A percentile compares a stretch with the other conserved stretches of the same genome.
phyloP scores from a whole-genome alignment of 495 filamentous ascomycete genomes.

The Hypoxylon perforatum region DNA sequence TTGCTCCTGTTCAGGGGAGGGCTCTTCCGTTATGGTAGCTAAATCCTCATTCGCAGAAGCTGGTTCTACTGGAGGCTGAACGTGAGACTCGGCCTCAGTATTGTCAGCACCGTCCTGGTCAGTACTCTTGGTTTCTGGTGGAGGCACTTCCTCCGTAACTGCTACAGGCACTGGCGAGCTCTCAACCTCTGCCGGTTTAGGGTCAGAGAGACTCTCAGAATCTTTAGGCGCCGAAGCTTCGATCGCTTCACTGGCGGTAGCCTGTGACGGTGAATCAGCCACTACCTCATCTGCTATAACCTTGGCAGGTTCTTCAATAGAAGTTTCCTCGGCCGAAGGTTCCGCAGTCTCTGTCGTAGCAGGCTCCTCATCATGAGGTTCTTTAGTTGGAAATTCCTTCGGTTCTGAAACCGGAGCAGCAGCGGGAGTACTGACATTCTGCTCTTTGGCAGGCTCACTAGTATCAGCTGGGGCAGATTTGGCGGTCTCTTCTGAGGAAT shows the following conservation, averaged over 20 bases:
- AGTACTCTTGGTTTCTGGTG: background rate
- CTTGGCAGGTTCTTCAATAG: conserved; percentile 1
- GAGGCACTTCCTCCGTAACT: background rate
- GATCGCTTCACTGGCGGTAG: background rate
- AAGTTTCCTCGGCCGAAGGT: too few relatives aligned
- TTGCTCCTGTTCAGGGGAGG: conserved; percentile 1
- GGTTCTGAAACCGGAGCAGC: too few relatives aligned
- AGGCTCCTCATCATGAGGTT: too few relatives aligned
- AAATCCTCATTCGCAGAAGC: background rate
- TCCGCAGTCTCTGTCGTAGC: too few relatives aligned
- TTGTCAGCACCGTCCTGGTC: background rate
- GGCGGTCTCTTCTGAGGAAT: background rate
- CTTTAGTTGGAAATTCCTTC: too few relatives aligned
- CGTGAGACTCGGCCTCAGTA: background rate
- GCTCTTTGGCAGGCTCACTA: background rate
- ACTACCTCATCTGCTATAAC: background rate
- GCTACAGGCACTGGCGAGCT: background rate
- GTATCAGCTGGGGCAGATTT: background rate
- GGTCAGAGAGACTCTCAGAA: background rate
- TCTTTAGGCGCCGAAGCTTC: background rate
- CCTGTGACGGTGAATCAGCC: background rate
- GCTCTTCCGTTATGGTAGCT: background rate
- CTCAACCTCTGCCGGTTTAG: background rate
- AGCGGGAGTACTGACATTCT: too few relatives aligned
- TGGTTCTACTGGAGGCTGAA: background rate